Evolutionary conservation across 768 basidiomycete species (phyloP), one percentile per base, ranked within the genome.

Genomic region (Albatrellus ellisii): DNA sequence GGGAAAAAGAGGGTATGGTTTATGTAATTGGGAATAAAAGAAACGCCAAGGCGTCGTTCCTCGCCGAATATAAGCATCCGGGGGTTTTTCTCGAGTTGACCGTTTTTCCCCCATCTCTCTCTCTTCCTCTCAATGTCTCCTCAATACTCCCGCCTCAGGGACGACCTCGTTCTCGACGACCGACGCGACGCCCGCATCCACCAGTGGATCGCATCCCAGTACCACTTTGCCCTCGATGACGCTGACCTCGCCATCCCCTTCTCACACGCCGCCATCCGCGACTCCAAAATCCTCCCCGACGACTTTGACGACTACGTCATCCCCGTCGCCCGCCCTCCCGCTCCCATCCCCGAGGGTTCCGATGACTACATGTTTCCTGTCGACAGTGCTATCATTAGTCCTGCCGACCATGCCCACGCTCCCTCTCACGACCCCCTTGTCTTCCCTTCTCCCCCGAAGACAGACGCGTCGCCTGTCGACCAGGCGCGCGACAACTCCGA

Each of bases 351-450:
- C n/a, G n/a, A n/a, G n/a, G n/a, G n/a, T n/a, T n/a, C n/a, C n/a
- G n/a, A n/a, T n/a, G n/a, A n/a, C n/a, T n/a, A n/a, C n/a, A n/a
- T n/a, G n/a, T n/a, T n/a, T n/a, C n/a, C n/a, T n/a, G n/a, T n/a
- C n/a, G n/a, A n/a, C n/a, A n/a, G n/a, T n/a, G n/a, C n/a, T n/a
- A n/a, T n/a, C n/a, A n/a, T n/a, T n/a, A n/a, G n/a, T n/a, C n/a
- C n/a, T n/a, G n/a, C n/a, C n/a, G n/a, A n/a, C n/a, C n/a, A 34
- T 0, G 34, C 33, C 31, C 42, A 33, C 25, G 42, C 46, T 45
- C 61, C 58, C 3, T 63, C 56, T 7, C 57, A 57, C 28, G 62
- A 64, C 33, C 48, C 60, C 22, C 54, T 60, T 39, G 61, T 65
- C 43, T 59, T 64, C 28, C 59, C 61, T 1, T 41, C 43, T 0